Base-by-base conservation (phyloP, 176 grass and related monocot species). In the Themeda triandra region DNA sequence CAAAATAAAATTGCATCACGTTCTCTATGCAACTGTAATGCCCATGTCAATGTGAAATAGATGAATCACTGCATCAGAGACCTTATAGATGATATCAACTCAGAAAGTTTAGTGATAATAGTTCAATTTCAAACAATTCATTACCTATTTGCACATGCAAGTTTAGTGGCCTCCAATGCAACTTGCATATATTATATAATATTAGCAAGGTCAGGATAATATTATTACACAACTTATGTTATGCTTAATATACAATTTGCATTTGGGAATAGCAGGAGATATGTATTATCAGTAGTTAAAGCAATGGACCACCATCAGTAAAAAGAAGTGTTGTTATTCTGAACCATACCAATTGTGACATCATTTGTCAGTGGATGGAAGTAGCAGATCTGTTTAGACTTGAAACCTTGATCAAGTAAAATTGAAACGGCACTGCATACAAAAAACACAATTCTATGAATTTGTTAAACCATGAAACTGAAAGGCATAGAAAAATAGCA, bases 361-460 rank as follows among this genome's bases (percentile, higher is more conserved):
- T 99, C 93, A 94, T 99, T 99, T 86, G 89, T 92, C 83, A 96
- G 88, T 82, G 96, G 96, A 89, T 99, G 96, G 77, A 99, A 96
- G 77, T 89, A 96, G 66, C 96, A 95, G 73, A 51, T 92, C 27
- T 81, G 80, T 54, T 94, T 87, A 59, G 93, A 81, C 71, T 87
- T 94, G 66, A 96, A 92, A 68, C 96, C 93, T 83, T 91, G 86
- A 88, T 99, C 96, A 54, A 99, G 86, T 80, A 99, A 85, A 64
- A 99, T 73, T 66, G 93, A 99, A 48, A 99, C 96, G 27, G 83
- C 78, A 92, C 93, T 99, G 84, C 83, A 67, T 58, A 78, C 8
- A 41, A 41, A 53, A 74, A 63, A 63, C 68, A 79, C 6, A 90
- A 63, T 68, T 75, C 9, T 40, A 69, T 67, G 19, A 85, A 71